Conservation (phyloP, 2,329 filamentous ascomycete genomes). For the Fusarium lyarnte region DNA sequence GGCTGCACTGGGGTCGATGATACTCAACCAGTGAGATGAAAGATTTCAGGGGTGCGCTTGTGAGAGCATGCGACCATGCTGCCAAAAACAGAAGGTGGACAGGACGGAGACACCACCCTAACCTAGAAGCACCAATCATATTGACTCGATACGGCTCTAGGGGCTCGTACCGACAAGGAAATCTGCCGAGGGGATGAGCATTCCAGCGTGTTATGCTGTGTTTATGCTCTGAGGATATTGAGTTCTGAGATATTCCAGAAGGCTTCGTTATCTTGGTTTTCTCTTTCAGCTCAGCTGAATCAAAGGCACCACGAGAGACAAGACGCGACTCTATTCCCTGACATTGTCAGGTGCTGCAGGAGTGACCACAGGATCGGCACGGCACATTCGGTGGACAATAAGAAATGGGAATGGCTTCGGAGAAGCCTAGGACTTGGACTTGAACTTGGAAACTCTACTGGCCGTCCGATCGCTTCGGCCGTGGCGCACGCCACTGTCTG, state of each 20-base stretch:
- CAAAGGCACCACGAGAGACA: constrained; percentile 12
- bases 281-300: constrained; percentile 3
- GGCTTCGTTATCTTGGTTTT: constrained; percentile 37
- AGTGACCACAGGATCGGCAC: background rate
- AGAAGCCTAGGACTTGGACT: background rate
- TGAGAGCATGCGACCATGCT: constrained; percentile 47
- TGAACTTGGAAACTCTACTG: constrained; percentile 32
- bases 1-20: constrained; percentile 28
- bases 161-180: constrained; percentile 35
- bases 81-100: constrained; percentile 51
- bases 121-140: constrained; percentile 47
- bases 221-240: background rate
- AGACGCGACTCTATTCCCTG: background rate
- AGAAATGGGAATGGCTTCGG: constrained; percentile 16
- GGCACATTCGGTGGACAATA: background rate
- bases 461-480: constrained; percentile 34
- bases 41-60: constrained; percentile 41
- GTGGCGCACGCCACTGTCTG: constrained; percentile 41
- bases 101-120: constrained; percentile 45
- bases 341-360: background rate
- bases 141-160: constrained; percentile 41
- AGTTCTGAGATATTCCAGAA: constrained; percentile 43
- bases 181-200: constrained; percentile 41
- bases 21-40: constrained; percentile 42
- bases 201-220: constrained; percentile 26